Evolutionary conservation across 805 yeast species (phyloP), one percentile per base, ranked within the genome.

Genomic region (Hanseniaspora vineae): DNA sequence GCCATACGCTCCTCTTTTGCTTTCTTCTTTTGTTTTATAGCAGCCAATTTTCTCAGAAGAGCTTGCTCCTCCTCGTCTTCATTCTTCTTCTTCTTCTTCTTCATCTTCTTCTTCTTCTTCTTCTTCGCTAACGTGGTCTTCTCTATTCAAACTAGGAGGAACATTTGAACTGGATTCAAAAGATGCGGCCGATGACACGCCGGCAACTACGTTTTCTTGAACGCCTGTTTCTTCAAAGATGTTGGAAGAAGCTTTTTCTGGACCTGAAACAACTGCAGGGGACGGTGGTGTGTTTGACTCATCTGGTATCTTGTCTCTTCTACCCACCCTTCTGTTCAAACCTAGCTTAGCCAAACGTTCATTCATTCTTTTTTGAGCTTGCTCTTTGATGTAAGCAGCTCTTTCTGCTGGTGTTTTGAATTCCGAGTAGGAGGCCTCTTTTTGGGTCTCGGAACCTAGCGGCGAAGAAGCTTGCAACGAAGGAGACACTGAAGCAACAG

Each of bases 271-370:
- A 23, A 8, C 4, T 23, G 29, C 29, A 23, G 29, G 29, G 4
- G 29, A n/a, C n/a, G n/a, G 29, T n/a, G 29, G 29, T 23, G 29
- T 4, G 29, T 8, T 23, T 23, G 29, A 8, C 8, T 23, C 29
- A 23, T 23, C 29, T 23, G 29, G 8, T 4, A 4, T 8, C 29
- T 8, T 23, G 29, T 23, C 29, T 23, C 29, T 23, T 23, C 29
- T 23, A 4, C 29, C 29, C 29, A 4, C 20, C 45, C 66, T 65
- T 58, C 78, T 68, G 19, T 71, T 66, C 50, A 86, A 75, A 2
- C 95, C 95, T 49, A 87, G 71, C 52, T 80, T 83, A 2, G 94
- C 95, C 57, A 87, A 70, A 56, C 87, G 72, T 56, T 84, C 95
- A 51, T 79, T 80, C 96, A 88, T 87, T 64, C 84, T 76, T 57